Evolutionary conservation across 2,329 filamentous ascomycete species (phyloP), one percentile per base, ranked within the genome.

Genomic region (Xylariaceae sp.): DNA sequence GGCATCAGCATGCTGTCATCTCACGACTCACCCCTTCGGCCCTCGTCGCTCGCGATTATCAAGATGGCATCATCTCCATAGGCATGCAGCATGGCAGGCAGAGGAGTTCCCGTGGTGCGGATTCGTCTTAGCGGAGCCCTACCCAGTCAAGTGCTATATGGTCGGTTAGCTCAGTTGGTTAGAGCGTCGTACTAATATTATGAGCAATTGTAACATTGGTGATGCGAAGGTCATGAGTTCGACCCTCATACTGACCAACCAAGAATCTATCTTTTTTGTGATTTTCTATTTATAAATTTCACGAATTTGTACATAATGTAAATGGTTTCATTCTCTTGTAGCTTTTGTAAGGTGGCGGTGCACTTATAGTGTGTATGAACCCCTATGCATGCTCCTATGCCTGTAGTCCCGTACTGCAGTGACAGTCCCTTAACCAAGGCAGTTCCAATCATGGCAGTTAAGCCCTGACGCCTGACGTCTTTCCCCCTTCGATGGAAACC

Each of bases 161-260:
- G n/a, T 50, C 26, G 22, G 46, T 49, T 53, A 53, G 19, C 19
- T 54, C 46, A n/a, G n/a, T n/a, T n/a, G n/a, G n/a, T n/a, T n/a
- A n/a, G n/a, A n/a, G n/a, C n/a, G n/a, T n/a, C n/a, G 48, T 10
- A 30, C 29, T 10, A 50, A 47, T 47, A 52, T 42, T 47, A 47
- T 34, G 32, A n/a, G n/a, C 2, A 9, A 19, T 21, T 40, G 40
- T 49, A 45, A 41, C 41, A 46, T 49, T 46, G 18, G 51, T 42
- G 29, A 54, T 54, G 51, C 40, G 46, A 49, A 49, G 46, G 51
- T 54, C 47, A 54, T 46, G 47, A 47, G 47, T 46, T 49, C 34
- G 30, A 49, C 47, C 47, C 36, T 47, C 47, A 54, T 47, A 49
- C 47, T 34, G 47, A 54, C n/a, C 47, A 49, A 10, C 18, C 29